Evolutionary conservation across 2,329 filamentous ascomycete genomes (phyloP), one percentile per base, ranked within the genome.

Genomic region (Aspergillus arachidicola): DNA sequence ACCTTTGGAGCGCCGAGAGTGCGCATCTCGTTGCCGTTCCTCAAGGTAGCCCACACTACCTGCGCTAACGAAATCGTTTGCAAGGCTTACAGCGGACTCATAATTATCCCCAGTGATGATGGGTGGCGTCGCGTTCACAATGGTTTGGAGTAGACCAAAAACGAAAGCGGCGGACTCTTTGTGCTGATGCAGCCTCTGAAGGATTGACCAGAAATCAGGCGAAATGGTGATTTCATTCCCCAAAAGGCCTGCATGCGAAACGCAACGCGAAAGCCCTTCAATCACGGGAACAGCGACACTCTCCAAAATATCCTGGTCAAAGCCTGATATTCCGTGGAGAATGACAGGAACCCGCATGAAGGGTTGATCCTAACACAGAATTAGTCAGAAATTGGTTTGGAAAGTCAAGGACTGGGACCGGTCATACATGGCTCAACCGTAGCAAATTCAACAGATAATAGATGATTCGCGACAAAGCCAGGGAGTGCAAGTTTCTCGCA

Each of bases 51-150:
- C 90, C 11, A 94, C 83, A 69, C 89, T 91, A 53, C 91, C 94
- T 32, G 91, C 90, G 7, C 90, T 91, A 3, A 95, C 93, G 78
- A 98, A 98, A 65, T 94, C 91, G 70, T 96, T 96, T 28, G 97
- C 85, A 26, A 99, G 83, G 34, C 86, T 84, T 60, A 99, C 89
- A 4, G 92, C 91, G 26, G 92, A 89, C 74, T 97, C 93, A 72
- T 98, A 99, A 71, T 99, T 99, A 74, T 98, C 95, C 28, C 94
- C 92, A 64, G 93, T 94, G 57, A 99, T 91, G 6, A 94, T 91
- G 16, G 91, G 89, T 21, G 90, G 90, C n/a, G 87, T 85, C 3
- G 85, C 85, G 16, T 90, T 86, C 2, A 93, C 88, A 30, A 94
- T 88, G 60, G 86, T 88, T 73, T 95, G 91, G 0, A 97, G 83